These are phyloP conservation scores for Cutaneotrichosporon mucoides DNA, from an alignment of 1,284 basidiomycete species.

Conservation along the genomic window DNA sequence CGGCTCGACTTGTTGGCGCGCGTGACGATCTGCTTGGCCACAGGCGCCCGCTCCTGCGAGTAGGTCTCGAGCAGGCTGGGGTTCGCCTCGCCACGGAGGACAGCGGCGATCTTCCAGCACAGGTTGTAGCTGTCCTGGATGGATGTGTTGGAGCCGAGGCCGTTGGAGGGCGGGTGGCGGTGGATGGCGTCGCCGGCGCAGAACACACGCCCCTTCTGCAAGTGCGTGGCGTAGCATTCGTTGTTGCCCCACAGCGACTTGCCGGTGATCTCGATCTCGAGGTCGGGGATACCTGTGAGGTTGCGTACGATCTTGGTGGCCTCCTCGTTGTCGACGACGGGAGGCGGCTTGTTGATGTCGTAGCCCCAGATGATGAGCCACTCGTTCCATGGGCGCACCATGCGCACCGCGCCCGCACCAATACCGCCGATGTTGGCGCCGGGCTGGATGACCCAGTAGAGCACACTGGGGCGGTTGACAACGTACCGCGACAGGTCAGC, in stretches of 20 bases:
- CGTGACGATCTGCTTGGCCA: slow-evolving; percentile 19
- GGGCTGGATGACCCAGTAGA: slow-evolving; percentile 21
- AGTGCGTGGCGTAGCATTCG: slow-evolving; percentile 14
- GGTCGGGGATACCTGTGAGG: slow-evolving; percentile 17
- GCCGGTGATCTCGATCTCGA: slow-evolving; percentile 18
- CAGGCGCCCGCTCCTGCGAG: slow-evolving; percentile 11
- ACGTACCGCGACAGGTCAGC: slow-evolving; percentile 12
- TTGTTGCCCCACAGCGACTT: slow-evolving; percentile 20
- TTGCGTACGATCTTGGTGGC: slow-evolving; percentile 11
- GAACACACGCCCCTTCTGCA: slow-evolving; percentile 17
- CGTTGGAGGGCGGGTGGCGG: slow-evolving; percentile 19
- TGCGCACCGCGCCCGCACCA: slow-evolving; percentile 16
- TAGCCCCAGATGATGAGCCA: slow-evolving; percentile 18
- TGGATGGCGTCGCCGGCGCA: slow-evolving; percentile 18
- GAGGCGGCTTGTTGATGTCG: slow-evolving; percentile 13
- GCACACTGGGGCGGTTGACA: slow-evolving; percentile 10
- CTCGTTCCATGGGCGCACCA: slow-evolving; percentile 21
- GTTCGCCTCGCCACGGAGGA: slow-evolving; percentile 8
- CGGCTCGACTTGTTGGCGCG: slow-evolving; percentile 18
- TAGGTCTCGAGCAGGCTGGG: slow-evolving; percentile 16
- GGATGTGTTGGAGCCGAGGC: slow-evolving; percentile 17
- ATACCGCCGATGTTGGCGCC: slow-evolving; percentile 18
- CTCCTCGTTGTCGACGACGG: slow-evolving; percentile 11
- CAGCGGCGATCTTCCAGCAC: slow-evolving; percentile 16
- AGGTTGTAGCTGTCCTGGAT: slow-evolving; percentile 21